Conservation (phyloP, 177 flowering plant genomes). For the Vitis hybrid region DNA sequence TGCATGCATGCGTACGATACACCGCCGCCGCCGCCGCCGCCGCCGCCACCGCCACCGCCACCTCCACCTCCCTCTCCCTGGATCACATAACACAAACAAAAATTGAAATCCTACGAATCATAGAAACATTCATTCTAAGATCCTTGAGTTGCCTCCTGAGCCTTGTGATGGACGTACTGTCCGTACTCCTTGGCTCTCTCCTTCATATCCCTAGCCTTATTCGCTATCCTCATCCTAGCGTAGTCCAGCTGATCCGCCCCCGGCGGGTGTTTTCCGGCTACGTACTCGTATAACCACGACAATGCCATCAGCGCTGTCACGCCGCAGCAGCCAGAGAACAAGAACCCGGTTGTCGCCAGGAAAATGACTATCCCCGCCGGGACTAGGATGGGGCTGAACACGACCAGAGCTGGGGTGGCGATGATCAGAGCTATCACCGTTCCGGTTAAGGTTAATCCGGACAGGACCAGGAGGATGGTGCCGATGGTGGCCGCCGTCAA, state of each 20-base stretch:
- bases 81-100: no score
- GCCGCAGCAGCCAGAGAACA: slow-evolving; percentile 43
- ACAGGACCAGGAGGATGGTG: slow-evolving; percentile 24
- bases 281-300: slow-evolving; percentile 45
- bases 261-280: slow-evolving; percentile 37
- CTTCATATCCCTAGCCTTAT: slow-evolving; percentile 35
- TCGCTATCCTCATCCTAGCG: slow-evolving; percentile 33
- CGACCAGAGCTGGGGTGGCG: slow-evolving; percentile 44
- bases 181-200: slow-evolving; percentile 9
- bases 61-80: no score
- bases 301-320: slow-evolving; percentile 41
- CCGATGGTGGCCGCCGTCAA: slow-evolving; percentile 39
- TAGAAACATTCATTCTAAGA: no score
- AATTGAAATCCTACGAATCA: no score
- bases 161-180: no score
- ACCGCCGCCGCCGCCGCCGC: no score
- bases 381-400: slow-evolving; percentile 51
- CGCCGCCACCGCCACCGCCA: no score
- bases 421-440: slow-evolving; percentile 38
- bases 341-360: slow-evolving; percentile 38
- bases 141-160: no score
- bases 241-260: slow-evolving; percentile 44
- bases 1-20: no score
- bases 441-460: slow-evolving; percentile 48
- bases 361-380: slow-evolving; percentile 39